A percentile compares a stretch with the other conserved stretches of the same genome.
Conservation (phyloP, 345 rosid genomes). For the Kandelia obovata region DNA sequence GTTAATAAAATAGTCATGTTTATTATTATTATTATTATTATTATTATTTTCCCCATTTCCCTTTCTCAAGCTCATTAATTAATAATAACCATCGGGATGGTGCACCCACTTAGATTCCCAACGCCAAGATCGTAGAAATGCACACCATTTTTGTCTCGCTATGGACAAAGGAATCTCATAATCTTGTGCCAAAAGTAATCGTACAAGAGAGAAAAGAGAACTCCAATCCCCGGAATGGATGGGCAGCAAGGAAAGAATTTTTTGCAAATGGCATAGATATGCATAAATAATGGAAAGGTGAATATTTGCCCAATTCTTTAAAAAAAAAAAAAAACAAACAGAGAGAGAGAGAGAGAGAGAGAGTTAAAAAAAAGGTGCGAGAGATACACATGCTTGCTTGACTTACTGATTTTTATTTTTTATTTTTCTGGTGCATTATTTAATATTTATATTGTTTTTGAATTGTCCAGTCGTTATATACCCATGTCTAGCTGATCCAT, state of each 20-base stretch:
- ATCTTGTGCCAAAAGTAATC: background rate
- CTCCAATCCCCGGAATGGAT: background rate
- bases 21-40: too few species aligned
- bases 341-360: too few species aligned
- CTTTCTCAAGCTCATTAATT: too few species aligned
- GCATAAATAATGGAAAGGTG: background rate
- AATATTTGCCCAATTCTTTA: background rate
- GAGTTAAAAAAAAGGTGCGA: background rate
- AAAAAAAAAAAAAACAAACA: background rate
- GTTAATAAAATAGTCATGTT: too few species aligned
- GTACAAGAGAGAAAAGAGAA: too few species aligned
- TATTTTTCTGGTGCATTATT: background rate
- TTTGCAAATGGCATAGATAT: slow-evolving; percentile 5
- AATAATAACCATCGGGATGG: background rate
- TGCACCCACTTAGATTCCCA: background rate
- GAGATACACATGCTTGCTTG: slow-evolving; percentile 5
- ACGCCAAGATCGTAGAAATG: background rate
- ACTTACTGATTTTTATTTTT: background rate
- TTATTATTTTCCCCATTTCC: too few species aligned
- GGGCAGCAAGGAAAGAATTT: background rate
- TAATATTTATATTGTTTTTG: background rate
- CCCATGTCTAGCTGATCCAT: too few species aligned
- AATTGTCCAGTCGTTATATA: background rate
- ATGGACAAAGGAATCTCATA: slow-evolving; percentile 14
- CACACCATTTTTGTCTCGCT: background rate